Evolutionary conservation across 2,329 filamentous ascomycete species (phyloP), one percentile per base, ranked within the genome.

Genomic region (Apiospora sp.): DNA sequence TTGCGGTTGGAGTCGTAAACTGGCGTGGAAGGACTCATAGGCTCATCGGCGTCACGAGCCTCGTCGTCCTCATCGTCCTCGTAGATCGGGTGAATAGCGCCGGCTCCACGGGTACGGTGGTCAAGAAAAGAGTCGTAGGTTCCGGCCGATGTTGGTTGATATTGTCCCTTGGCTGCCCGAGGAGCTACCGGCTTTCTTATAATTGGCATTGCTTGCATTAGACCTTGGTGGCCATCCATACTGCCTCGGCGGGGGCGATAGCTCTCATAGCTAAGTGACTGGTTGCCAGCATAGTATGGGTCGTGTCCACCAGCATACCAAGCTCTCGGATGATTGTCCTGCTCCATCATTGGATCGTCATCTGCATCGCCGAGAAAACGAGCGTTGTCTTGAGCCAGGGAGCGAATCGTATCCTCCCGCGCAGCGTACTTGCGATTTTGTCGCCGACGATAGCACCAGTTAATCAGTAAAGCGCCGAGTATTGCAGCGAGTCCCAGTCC

Each of bases 401-500:
- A 83, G 6, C 84, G 84, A 22, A 89, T 84, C 0, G 86, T 83
- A 4, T 85, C 83, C 54, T 90, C 85, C 8, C 83, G 82, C 16
- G 77, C 76, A 4, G 77, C 81, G 30, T 81, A 83, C 44, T 79
- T 82, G 22, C 76, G 71, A 13, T 75, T 79, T 19, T 86, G 85
- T 74, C 86, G 86, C n/a, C 84, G 84, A 44, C 83, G 84, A 72
- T 87, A 89, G 73, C 87, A 86, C 71, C 88, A 83, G 71, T 82
- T 86, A 27, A 88, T 71, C 13, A 89, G 34, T 2, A 87, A 75
- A 0, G 87, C 81, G 0, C 84, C 80, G 12, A 90, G 74, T 2
- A 90, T 77, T 1, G 88, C 83, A 0, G 88, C 83, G 1, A 92
- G 78, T 1, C 91, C 92, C 1, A 94, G 81, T 1, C 92, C 92